Evolutionary conservation across 192 early-diverging fungal genomes (phyloP), one percentile per base, ranked within the genome.

Genomic region (Coemansia interrupta): DNA sequence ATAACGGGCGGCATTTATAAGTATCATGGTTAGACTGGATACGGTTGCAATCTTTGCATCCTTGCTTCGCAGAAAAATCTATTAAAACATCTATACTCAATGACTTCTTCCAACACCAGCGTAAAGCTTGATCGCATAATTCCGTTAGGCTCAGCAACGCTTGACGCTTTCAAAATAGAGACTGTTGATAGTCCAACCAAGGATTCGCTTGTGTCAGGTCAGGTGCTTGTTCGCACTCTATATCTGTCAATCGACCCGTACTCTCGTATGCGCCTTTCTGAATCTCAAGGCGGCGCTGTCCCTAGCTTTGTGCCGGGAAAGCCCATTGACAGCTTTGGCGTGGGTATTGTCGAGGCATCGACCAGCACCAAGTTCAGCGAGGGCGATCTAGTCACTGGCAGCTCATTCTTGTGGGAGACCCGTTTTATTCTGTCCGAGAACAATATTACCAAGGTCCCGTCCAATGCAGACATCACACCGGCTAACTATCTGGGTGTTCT

Each of bases 281-380:
- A 38, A 4, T 10, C 56, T 8, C 40, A 38, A 38, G 44, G 41
- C 30, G 15, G 56, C 45, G 47, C 30, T 17, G 56, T 58, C 7
- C 45, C 56, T 13, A 58, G 56, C 56, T 58, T 58, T 40, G 56
- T 38, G 38, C 52, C 52, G 9, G 52, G 52, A 41, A 40, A 88
- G 45, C 83, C 89, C 9, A 66, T 93, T 38, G 49, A 58, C 23
- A 86, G 86, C 17, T 66, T 80, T 55, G 83, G 73, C 2, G 83
- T 93, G 47, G 83, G 72, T 20, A 60, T 84, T 17, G 89, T 95
- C 5, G 61, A 87, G 58, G 82, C 84, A 30, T 87, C 85, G 36
- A 79, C 73, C 28, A 85, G 80, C 60, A 20, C 76, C 22, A 68
- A 80, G 5, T 85, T 83, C 58, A 72, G 63, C 23, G 78, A 74